These are phyloP conservation scores for Globisporangium emineosum DNA, from an alignment of 352 stramenopile species.

Conservation along the genomic window DNA sequence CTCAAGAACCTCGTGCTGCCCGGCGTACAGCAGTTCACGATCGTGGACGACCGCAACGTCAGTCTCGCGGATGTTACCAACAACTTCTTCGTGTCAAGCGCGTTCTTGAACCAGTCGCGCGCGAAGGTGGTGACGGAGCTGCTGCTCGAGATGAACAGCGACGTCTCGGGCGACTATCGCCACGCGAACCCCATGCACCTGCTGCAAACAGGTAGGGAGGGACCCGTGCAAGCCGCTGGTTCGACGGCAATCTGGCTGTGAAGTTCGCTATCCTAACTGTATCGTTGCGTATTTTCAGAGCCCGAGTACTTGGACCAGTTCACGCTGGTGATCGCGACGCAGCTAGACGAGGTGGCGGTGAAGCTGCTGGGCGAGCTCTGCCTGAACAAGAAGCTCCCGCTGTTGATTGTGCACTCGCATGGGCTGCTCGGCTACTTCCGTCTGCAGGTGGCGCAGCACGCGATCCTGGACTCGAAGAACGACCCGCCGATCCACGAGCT, in stretches of 20 bases:
- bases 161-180: constrained; percentile 72
- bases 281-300: constrained; percentile 26
- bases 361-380: constrained; percentile 69
- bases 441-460: constrained; percentile 83
- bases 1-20: constrained; percentile 98
- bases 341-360: constrained; percentile 67
- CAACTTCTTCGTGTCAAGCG: constrained; percentile 92
- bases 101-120: constrained; percentile 52
- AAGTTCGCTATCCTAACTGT: background rate
- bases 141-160: constrained; percentile 95
- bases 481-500: constrained; percentile 88
- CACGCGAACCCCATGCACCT: constrained; percentile 48
- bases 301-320: constrained; percentile 61
- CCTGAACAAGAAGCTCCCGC: constrained; percentile 55
- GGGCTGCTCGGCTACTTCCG: constrained; percentile 92
- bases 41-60: constrained; percentile 91
- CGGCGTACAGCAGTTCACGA: constrained; percentile 87
- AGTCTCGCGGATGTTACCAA: constrained; percentile 75
- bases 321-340: constrained; percentile 86
- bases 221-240: no score
- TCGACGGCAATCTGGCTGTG: background rate
- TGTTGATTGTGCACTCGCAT: constrained; percentile 88
- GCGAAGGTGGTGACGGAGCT: constrained; percentile 81
- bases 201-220: constrained; percentile 29
- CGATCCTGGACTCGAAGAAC: constrained; percentile 89